Base-by-base conservation (phyloP, 495 filamentous ascomycete genomes). In the Daldinia loculata region DNA sequence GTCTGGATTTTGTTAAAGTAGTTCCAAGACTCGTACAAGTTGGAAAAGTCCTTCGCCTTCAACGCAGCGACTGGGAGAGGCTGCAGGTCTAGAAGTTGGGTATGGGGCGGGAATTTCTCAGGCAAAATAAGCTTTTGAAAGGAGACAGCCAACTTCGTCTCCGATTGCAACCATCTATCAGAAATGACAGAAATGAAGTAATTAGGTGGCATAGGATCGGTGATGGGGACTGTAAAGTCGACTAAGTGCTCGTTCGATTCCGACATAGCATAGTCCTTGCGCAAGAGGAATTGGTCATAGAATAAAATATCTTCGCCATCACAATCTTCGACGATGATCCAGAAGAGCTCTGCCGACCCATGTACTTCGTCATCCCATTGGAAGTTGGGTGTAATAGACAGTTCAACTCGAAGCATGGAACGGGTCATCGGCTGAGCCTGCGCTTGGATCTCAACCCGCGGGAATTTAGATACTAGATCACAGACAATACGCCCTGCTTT, bases 1-100 rank as follows among this genome's bases (percentile, higher is more conserved):
- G 95, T 98, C 75, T 99, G 96, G 19, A 98, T 89, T 82, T 96
- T 97, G 83, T 98, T 98, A 85, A 98, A 99, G 51, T 89, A 88
- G 43, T 90, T 86, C 90, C 92, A 97, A 38, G 92, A 84, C 7
- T 92, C 89, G 74, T 97, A 99, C 15, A 99, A 83, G 19, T 86
- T 84, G 60, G 90, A 85, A 73, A 89, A 97, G 50, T 98, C 95
- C 56, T 91, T 87, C 22, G 86, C 87, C 85, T 98, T 98, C 56
- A 99, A 79, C 2, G 94, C 94, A 27, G 91, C 86, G 29, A 98
- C 90, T 0, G 94, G 93, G 22, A 97, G 85, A 22, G 94, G 92
- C 70, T 98, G 96, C 75, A 98, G 85, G 68, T 98, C 94, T 11
- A 98, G 82, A 19, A 98, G 80, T 34, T 90, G 92, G 4, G 95